phyloP scores from a whole-genome alignment of 352 stramenopile species.

The Pythium plurisporium region DNA sequence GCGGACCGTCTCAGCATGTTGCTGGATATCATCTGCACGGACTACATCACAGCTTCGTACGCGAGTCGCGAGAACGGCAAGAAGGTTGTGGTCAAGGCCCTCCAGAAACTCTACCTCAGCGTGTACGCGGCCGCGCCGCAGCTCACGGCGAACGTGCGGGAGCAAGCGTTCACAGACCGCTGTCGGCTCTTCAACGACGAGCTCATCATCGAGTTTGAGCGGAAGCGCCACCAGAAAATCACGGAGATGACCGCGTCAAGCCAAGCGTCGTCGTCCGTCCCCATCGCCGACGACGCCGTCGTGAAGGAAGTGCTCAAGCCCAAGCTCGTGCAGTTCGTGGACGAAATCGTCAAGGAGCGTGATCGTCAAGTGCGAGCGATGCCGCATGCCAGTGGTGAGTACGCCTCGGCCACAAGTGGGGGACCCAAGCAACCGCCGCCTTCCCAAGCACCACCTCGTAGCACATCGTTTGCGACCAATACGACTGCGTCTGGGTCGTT shows the following conservation, averaged over 20 bases:
- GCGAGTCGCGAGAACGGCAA: conserved; percentile 82
- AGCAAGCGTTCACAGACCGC: conserved; percentile 45
- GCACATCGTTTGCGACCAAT: neutral
- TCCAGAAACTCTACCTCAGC: conserved; percentile 78
- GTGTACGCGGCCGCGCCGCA: conserved; percentile 37
- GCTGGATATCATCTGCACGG: conserved; percentile 78
- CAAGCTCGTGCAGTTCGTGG: conserved; percentile 64
- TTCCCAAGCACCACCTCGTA: neutral
- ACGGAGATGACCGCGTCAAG: conserved; percentile 11
- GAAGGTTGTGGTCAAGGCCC: conserved; percentile 66
- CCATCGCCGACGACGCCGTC: conserved; percentile 46
- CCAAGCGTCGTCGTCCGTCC: conserved; percentile 24
- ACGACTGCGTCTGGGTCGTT: conserved; percentile 15
- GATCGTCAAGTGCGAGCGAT: conserved; percentile 30
- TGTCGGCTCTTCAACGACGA: conserved; percentile 57
- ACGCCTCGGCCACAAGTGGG: no score
- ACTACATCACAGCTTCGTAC: conserved; percentile 85
- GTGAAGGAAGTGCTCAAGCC: conserved; percentile 73
- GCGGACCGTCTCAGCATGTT: conserved; percentile 79
- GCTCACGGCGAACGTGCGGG: conserved; percentile 27
- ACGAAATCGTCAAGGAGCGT: conserved; percentile 69
- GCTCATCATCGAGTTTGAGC: conserved; percentile 45
- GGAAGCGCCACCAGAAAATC: conserved; percentile 19
- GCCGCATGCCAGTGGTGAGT: neutral
- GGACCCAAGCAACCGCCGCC: no score